These are phyloP conservation scores for Quercus alba DNA, from an alignment of 306 rosid species.

Conservation along the genomic window DNA sequence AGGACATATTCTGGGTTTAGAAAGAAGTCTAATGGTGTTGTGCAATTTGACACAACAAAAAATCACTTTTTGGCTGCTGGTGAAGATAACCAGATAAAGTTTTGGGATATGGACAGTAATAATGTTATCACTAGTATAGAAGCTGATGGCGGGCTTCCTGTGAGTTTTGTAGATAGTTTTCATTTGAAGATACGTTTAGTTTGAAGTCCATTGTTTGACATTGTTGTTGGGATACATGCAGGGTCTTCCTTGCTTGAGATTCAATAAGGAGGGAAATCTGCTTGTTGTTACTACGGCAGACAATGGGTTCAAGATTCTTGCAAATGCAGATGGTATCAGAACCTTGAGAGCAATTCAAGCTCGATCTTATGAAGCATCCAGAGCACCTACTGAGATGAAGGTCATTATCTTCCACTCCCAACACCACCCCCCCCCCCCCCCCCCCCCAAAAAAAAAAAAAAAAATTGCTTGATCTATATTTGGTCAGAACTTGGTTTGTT, in stretches of 20 bases:
- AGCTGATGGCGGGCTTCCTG: constrained; percentile 81
- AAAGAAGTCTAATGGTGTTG: constrained; percentile 69
- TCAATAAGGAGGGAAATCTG: constrained; percentile 86
- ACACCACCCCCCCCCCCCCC: background rate
- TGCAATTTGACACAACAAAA: constrained; percentile 79
- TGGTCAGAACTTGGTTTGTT: background rate
- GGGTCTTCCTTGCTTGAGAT: constrained; percentile 75
- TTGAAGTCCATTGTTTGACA: constrained; percentile 25
- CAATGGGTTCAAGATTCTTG: constrained; percentile 79
- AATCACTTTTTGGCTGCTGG: constrained; percentile 87
- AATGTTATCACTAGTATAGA: constrained; percentile 49
- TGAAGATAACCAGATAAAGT: constrained; percentile 80
- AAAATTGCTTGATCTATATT: constrained; percentile 13
- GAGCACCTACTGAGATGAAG: constrained; percentile 71
- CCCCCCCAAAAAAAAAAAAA: background rate
- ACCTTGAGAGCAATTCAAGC: constrained; percentile 50
- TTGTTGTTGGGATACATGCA: constrained; percentile 16
- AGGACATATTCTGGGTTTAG: constrained; percentile 75
- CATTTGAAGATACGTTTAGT: background rate
- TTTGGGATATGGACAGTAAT: constrained; percentile 80
- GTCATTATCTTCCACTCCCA: constrained; percentile 28
- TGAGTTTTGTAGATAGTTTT: constrained; percentile 20
- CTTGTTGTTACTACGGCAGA: constrained; percentile 71
- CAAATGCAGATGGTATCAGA: constrained; percentile 65
- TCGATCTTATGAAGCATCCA: constrained; percentile 61